These are phyloP conservation scores for Taxillus chinensis DNA, from an alignment of 164 flowering plant genomes.

Conservation along the genomic window DNA sequence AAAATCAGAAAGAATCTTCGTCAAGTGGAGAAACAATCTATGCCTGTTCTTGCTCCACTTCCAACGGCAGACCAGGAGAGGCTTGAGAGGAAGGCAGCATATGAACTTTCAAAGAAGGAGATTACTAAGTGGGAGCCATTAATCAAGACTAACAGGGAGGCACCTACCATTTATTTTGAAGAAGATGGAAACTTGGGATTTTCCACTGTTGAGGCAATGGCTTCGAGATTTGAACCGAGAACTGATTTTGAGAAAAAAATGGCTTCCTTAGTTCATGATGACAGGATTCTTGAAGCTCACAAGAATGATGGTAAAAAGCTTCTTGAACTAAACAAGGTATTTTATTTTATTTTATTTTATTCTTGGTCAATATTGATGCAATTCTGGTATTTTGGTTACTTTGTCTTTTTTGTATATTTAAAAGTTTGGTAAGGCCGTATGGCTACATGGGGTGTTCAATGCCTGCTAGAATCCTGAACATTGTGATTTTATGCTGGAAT, in stretches of 20 bases:
- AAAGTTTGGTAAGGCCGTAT: not conserved
- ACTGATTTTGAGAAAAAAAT: constrained; percentile 83
- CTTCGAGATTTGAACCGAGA: constrained; percentile 74
- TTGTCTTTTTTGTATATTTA: not conserved
- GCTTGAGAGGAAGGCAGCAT: constrained; percentile 56
- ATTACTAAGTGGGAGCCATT: constrained; percentile 64
- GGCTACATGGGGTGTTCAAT: not conserved
- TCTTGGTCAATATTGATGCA: not conserved
- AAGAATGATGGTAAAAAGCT: constrained; percentile 72
- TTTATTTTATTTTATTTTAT: constrained; percentile 14
- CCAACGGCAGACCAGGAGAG: constrained; percentile 46
- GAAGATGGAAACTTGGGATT: constrained; percentile 37
- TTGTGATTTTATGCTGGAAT: not conserved
- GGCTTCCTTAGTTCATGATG: constrained; percentile 44
- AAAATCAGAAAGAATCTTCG: constrained; percentile 47
- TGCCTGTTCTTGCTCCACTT: constrained; percentile 60
- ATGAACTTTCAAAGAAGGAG: constrained; percentile 54
- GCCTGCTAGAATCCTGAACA: not conserved
- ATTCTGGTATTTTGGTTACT: not conserved
- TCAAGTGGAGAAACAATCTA: constrained; percentile 37
- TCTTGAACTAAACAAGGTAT: constrained; percentile 84
- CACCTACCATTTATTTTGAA: constrained; percentile 61
- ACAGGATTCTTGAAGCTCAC: constrained; percentile 62
- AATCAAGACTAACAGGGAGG: constrained; percentile 77
- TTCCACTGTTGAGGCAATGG: constrained; percentile 87